A percentile compares a stretch with the other conserved stretches of the same genome.
Conservation (phyloP, 75 land plant species). For the Adiantum capillusveneris region DNA sequence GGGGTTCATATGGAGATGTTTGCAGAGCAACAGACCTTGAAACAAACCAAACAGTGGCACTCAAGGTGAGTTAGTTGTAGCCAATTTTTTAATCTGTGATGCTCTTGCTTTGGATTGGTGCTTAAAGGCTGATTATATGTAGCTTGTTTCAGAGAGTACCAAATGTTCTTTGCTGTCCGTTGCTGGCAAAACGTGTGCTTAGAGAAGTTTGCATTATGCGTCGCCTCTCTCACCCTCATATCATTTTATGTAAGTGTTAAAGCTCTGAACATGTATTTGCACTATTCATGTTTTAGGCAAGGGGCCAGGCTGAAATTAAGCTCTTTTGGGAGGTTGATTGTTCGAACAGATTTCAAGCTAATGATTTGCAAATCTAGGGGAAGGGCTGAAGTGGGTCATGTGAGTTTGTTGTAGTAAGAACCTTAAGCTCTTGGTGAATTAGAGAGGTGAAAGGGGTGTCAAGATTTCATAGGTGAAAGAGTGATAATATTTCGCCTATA, state of each 20-base stretch:
- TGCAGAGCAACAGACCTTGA: slow-evolving; percentile 28
- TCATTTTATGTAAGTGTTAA: slow-evolving; percentile 24
- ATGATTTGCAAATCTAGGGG: too few relatives aligned
- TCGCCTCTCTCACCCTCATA: slow-evolving; percentile 26
- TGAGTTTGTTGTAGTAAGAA: too few relatives aligned
- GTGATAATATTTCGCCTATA: too few relatives aligned
- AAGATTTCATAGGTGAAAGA: too few relatives aligned
- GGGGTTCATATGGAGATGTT: slow-evolving; percentile 41
- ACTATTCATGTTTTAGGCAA: too few relatives aligned
- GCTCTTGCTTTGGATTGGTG: too few relatives aligned
- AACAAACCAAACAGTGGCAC: slow-evolving; percentile 17
- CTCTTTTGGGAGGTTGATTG: not conserved
- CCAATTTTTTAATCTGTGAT: too few relatives aligned
- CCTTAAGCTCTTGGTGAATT: too few relatives aligned
- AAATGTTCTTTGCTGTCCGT: slow-evolving; percentile 24
- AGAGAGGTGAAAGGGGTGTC: too few relatives aligned
- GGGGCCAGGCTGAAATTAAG: not conserved
- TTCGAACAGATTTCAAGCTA: too few relatives aligned
- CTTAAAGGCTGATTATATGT: not conserved
- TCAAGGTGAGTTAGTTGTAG: slow-evolving; percentile 13
- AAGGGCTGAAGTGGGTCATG: too few relatives aligned
- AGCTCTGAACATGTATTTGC: too few relatives aligned
- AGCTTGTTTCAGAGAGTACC: slow-evolving; percentile 21
- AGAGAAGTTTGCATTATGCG: slow-evolving; percentile 41
- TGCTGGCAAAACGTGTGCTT: slow-evolving; percentile 34